A percentile compares a stretch with the other conserved stretches of the same genome.
These are phyloP conservation scores for Biancaea sappan DNA, from an alignment of 306 rosid species.

Conservation along the genomic window DNA sequence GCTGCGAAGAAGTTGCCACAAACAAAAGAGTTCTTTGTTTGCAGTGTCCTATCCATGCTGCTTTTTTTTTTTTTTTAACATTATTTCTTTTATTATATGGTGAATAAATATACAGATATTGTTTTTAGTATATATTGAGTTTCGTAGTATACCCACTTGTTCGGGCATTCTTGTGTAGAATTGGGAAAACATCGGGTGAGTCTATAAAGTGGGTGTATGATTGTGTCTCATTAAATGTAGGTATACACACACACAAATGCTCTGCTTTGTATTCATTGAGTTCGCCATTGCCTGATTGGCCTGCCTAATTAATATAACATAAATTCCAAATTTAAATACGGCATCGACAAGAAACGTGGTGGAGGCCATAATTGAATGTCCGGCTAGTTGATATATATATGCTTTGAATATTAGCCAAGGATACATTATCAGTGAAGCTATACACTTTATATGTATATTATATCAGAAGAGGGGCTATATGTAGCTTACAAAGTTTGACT, in stretches of 20 bases:
- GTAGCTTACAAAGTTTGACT: constrained; percentile 15
- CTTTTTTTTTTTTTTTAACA: no score
- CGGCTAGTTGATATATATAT: background rate
- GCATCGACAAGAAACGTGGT: background rate
- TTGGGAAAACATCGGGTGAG: no score
- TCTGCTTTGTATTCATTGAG: background rate
- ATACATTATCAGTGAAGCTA: background rate
- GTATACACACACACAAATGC: background rate
- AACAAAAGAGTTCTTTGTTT: no score
- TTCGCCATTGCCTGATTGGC: background rate
- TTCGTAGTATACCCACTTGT: no score
- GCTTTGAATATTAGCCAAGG: background rate
- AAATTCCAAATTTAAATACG: background rate
- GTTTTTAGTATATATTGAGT: no score
- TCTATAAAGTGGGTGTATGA: no score
- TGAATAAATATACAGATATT: no score
- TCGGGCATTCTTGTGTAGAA: no score
- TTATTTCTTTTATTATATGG: no score
- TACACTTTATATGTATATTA: background rate
- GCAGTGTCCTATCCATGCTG: no score
- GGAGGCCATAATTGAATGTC: background rate
- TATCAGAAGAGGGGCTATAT: background rate
- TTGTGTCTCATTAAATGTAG: background rate
- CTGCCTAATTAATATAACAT: background rate
- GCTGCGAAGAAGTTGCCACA: no score